Evolutionary conservation across 192 early-diverging fungal species (phyloP).

Genomic region (Coemansia sp.): DNA sequence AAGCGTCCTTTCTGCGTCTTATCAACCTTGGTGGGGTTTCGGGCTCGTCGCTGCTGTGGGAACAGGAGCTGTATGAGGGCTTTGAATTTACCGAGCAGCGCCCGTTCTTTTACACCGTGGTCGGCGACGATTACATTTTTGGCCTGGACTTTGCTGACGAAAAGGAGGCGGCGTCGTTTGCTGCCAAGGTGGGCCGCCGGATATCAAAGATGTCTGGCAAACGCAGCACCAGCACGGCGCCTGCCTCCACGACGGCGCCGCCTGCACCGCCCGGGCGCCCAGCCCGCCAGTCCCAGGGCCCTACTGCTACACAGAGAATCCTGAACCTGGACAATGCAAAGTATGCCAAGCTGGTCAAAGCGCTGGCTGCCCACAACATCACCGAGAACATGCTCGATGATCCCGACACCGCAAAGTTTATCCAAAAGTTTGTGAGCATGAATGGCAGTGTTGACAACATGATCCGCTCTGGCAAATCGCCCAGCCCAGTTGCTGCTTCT

Average conservation of each 20-base stretch:
- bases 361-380: slow-evolving; percentile 65
- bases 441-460: slow-evolving; percentile 60
- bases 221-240: slow-evolving; percentile 15
- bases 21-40: slow-evolving; percentile 59
- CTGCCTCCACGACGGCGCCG: slow-evolving; percentile 12
- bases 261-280: slow-evolving; percentile 4
- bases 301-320: slow-evolving; percentile 62
- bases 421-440: slow-evolving; percentile 65
- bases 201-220: slow-evolving; percentile 19
- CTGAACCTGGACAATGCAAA: slow-evolving; percentile 67
- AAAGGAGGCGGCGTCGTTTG: slow-evolving; percentile 63
- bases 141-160: slow-evolving; percentile 72
- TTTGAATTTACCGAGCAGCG: slow-evolving; percentile 64
- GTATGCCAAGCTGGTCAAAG: slow-evolving; percentile 69
- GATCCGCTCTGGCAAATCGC: slow-evolving; percentile 34
- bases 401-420: slow-evolving; percentile 64
- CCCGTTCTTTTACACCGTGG: slow-evolving; percentile 71
- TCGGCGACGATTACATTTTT: slow-evolving; percentile 64
- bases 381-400: slow-evolving; percentile 62
- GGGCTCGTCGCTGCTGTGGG: slow-evolving; percentile 67
- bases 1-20: slow-evolving; percentile 67
- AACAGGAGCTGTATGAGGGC: slow-evolving; percentile 74
- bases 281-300: slow-evolving; percentile 16
- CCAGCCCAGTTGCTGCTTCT: slow-evolving; percentile 22
- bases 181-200: slow-evolving; percentile 57